Percentiles rank a stretch among this genome's conserved stretches.
phyloP scores from a whole-genome alignment of 2,329 filamentous ascomycete genomes.

The Aspergillus latus region DNA sequence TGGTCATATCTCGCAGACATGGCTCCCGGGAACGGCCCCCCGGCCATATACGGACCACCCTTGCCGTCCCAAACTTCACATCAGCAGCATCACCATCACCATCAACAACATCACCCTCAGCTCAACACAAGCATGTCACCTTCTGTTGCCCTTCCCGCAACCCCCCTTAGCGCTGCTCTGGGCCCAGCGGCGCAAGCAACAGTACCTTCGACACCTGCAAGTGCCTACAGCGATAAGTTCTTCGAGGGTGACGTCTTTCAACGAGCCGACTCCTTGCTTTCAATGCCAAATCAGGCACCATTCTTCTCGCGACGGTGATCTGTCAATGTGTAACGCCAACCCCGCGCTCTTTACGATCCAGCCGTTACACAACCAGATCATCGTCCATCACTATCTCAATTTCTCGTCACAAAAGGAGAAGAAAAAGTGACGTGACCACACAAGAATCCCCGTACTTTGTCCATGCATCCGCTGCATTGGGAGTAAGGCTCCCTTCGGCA shows the following conservation, averaged over 20 bases:
- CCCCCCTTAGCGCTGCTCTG: slow-evolving; percentile 82
- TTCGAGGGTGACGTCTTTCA: slow-evolving; percentile 53
- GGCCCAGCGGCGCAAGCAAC: slow-evolving; percentile 90
- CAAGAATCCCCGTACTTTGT: background rate
- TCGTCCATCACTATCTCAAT: background rate
- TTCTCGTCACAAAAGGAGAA: background rate
- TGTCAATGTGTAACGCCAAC: slow-evolving; percentile 31
- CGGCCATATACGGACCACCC: slow-evolving; percentile 37
- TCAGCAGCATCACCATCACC: slow-evolving; percentile 34
- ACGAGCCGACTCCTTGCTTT: slow-evolving; percentile 49
- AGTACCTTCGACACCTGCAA: slow-evolving; percentile 64
- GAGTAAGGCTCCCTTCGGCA: background rate
- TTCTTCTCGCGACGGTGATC: slow-evolving; percentile 42
- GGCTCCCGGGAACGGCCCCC: slow-evolving; percentile 33
- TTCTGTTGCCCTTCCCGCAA: slow-evolving; percentile 69
- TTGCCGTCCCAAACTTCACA: slow-evolving; percentile 34
- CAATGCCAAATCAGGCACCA: slow-evolving; percentile 43
- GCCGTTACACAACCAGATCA: slow-evolving; percentile 17
- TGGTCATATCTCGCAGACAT: slow-evolving; percentile 58
- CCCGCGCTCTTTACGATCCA: slow-evolving; percentile 34
- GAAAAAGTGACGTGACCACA: background rate
- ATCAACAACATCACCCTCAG: slow-evolving; percentile 25
- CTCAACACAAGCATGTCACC: slow-evolving; percentile 39
- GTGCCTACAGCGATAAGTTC: slow-evolving; percentile 49
- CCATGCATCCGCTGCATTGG: background rate